Percentiles rank a stretch among this genome's conserved stretches.
phyloP scores from a whole-genome alignment of 139 green algal genomes.

The Tetraselmis chui region DNA sequence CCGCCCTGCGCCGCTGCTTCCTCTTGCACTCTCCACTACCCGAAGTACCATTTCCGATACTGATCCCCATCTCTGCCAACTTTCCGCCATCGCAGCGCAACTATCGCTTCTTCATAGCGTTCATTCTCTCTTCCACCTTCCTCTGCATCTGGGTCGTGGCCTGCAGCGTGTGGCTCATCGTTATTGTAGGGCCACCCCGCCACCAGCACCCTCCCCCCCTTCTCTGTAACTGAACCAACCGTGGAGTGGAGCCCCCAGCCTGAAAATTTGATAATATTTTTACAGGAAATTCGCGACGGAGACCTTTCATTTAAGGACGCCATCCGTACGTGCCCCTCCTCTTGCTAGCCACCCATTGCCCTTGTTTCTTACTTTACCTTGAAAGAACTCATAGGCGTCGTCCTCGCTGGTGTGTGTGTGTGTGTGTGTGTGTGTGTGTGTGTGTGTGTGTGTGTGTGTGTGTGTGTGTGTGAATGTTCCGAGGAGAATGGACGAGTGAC shows the following conservation, averaged over 20 bases:
- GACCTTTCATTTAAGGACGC: neutral
- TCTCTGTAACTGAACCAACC: no score
- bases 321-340: no score
- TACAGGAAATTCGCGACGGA: neutral
- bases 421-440: neutral
- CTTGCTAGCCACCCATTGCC: no score
- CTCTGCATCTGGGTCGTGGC: slow-evolving; percentile 79
- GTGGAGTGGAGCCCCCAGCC: neutral
- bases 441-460: neutral
- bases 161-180: neutral
- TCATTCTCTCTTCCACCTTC: slow-evolving; percentile 78
- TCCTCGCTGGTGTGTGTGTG: neutral
- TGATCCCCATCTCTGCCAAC: neutral
- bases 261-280: neutral
- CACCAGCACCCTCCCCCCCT: neutral
- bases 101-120: slow-evolving; percentile 94
- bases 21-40: neutral
- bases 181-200: neutral
- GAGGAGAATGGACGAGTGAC: neutral
- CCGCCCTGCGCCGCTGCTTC: neutral
- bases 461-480: neutral
- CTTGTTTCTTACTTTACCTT: no score
- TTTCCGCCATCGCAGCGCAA: slow-evolving; percentile 67
- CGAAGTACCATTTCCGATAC: neutral
- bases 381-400: no score